Evolutionary conservation across 73 alveolate genomes (phyloP).

Genomic region (Strombidium stylifer): DNA sequence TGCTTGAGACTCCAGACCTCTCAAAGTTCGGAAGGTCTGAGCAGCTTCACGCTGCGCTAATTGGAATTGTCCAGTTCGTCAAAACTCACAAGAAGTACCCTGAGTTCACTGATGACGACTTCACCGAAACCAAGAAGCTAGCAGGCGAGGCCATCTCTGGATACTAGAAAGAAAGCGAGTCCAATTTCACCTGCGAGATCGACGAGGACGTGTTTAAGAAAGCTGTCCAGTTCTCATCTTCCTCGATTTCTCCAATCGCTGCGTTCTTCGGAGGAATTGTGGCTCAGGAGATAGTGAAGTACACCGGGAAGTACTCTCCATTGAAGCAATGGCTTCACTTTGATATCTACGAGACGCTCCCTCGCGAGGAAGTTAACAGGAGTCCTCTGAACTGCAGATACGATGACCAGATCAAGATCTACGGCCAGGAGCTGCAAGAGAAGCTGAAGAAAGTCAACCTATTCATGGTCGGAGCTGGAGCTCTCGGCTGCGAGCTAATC

Average conservation of each 20-base stretch:
- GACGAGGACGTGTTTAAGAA: constrained; percentile 83
- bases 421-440: constrained; percentile 90
- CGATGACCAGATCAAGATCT: constrained; percentile 94
- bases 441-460: constrained; percentile 76
- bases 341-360: constrained; percentile 78
- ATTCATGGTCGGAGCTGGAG: constrained; percentile 99
- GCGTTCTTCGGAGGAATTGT: constrained; percentile 99
- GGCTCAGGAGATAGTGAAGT: constrained; percentile 98
- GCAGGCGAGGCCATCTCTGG: constrained; percentile 78
- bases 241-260: constrained; percentile 91
- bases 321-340: constrained; percentile 93
- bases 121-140: constrained; percentile 57
- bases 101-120: constrained; percentile 67
- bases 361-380: constrained; percentile 72
- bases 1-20: constrained; percentile 73
- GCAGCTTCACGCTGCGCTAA: constrained; percentile 67
- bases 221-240: constrained; percentile 76
- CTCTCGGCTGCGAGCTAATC: constrained; percentile 98
- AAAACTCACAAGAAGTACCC: constrained; percentile 64
- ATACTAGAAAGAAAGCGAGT: constrained; percentile 60
- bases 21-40: constrained; percentile 73
- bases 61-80: constrained; percentile 70
- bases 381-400: constrained; percentile 76
- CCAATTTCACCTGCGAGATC: constrained; percentile 63
- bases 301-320: constrained; percentile 99